Base-by-base conservation (phyloP, 805 yeast genomes). In the Sugiyamaella qingdaonensis region DNA sequence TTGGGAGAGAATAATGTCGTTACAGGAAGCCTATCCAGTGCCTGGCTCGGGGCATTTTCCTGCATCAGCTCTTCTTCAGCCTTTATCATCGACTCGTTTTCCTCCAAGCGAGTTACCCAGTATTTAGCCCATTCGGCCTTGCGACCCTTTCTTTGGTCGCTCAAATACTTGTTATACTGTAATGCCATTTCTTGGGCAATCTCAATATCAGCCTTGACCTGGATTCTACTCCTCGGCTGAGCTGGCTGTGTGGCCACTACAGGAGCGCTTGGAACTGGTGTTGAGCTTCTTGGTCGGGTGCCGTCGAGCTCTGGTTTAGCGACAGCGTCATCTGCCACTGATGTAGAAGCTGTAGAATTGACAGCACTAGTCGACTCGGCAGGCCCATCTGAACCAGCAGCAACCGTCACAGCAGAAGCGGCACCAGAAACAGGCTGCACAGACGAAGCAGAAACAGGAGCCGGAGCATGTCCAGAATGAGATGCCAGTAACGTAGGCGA, bases 51-150 rank as follows among this genome's bases (percentile, higher is more conserved):
- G 27, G 49, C 45, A 21, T 39, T 19, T 10, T 46, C 32, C 16
- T 39, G 41, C 16, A 47, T 18, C 21, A 85, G 81, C 63, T 82
- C 82, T 50, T 79, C 56, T 73, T 72, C 63, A 78, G 39, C 49
- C 31, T 51, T 49, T 7, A 57, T 33, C n/a, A 45, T 32, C 14
- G 35, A 47, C 34, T 50, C 29, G 42, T 53, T 55, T 18, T 46
- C 31, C 11, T 46, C 56, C 16, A 51, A 32, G 14, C 49, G 56
- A 16, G 46, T 49, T 24, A 43, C 41, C 74, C 74, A 71, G 59
- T 61, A 70, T 31, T 55, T 52, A 24, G 58, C 52, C 73, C 73
- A 71, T 52, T 58, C 54, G 43, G 54, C 49, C 16, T 54, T 49
- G 21, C 75, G 63, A 41, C 49, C 49, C n/a, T 46, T 36, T n/a